Evolutionary conservation across 2,329 filamentous ascomycete species (phyloP), one percentile per base, ranked within the genome.

Genomic region (Fusarium pseudograminearum): DNA sequence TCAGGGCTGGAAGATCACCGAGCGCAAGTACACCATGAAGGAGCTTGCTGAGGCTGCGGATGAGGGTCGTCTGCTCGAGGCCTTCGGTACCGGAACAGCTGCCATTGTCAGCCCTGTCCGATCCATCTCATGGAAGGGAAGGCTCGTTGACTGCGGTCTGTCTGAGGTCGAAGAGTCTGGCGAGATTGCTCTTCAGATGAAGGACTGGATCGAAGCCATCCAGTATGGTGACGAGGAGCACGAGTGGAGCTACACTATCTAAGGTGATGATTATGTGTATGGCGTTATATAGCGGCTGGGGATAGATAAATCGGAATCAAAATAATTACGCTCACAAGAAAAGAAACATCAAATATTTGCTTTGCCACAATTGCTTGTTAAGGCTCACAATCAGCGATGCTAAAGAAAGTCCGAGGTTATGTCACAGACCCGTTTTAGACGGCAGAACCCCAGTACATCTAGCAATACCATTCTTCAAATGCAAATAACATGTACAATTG

Each of bases 181-280:
- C 44, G 91, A 94, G 77, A 86, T 98, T 76, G 91, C 96, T 12
- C 83, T 89, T 75, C 88, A 88, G 80, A 94, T 99, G 91, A 97
- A 97, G 89, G 88, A 91, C 75, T 99, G 96, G 96, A 98, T 99
- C 68, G 94, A 97, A 84, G 91, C 84, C 30, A 94, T 97, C 73
- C 95, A 98, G 83, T 98, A 98, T 78, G 96, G 96, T 69, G 94
- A 98, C 70, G 92, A 95, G 81, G 88, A 93, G 78, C 93, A 98
- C 79, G 87, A 90, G 71, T 99, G 96, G 96, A 98, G 94, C 85
- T 90, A 90, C 74, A 73, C 83, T 47, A 48, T 68, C 41, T 65
- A 67, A 38, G 46, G 48, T 62, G 48, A 44, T 62, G 48, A 40
- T 62, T 62, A 34, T 57, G 63, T 57, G 47, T 41, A 67, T 34